These are phyloP conservation scores for Potentilla sterilis DNA, from an alignment of 306 rosid genomes.

Conservation along the genomic window DNA sequence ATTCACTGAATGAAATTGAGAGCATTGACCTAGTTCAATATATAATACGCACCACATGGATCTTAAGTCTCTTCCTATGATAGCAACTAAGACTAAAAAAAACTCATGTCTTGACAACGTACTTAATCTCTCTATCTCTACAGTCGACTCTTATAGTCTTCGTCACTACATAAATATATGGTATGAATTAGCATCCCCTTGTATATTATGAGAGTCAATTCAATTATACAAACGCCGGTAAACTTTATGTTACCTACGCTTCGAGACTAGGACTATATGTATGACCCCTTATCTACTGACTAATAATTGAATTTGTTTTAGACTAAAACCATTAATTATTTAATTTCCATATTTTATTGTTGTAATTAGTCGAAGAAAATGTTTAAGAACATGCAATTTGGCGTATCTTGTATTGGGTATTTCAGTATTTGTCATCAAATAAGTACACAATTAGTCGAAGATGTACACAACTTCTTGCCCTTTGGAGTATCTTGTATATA, in stretches of 20 bases:
- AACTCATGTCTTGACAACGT: neutral
- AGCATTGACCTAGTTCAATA: conserved; percentile 11
- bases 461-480: too few relatives aligned
- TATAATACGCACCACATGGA: conserved; percentile 7
- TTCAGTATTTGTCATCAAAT: too few relatives aligned
- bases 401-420: too few relatives aligned
- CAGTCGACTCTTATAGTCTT: neutral
- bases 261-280: neutral
- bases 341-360: too few relatives aligned
- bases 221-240: conserved; percentile 7
- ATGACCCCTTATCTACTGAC: neutral
- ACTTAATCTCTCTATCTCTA: neutral
- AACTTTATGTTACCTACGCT: conserved; percentile 1
- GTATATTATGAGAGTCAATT: neutral
- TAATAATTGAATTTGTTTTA: neutral
- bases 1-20: neutral
- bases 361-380: too few relatives aligned
- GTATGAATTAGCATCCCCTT: neutral
- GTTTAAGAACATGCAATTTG: too few relatives aligned
- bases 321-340: too few relatives aligned
- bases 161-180: neutral
- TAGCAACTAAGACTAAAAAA: neutral
- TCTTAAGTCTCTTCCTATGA: conserved; percentile 1
- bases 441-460: too few relatives aligned
- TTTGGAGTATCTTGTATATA: too few relatives aligned